phyloP scores from a whole-genome alignment of 306 rosid species.

The Casuarina glauca region DNA sequence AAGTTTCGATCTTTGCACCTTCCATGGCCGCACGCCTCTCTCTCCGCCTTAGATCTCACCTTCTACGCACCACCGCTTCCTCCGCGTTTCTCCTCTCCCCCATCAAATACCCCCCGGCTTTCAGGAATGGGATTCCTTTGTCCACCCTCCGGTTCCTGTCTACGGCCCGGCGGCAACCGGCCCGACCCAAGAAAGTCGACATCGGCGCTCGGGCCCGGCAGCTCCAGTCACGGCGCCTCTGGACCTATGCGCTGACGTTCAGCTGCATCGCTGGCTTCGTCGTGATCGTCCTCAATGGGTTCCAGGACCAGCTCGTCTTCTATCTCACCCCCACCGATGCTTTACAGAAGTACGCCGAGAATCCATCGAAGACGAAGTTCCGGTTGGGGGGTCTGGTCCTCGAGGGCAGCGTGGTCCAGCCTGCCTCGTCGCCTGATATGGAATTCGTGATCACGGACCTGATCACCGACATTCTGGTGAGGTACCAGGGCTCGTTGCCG shows the following conservation, averaged over 20 bases:
- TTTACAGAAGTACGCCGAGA: slow-evolving; percentile 46
- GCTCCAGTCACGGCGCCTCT: slow-evolving; percentile 80
- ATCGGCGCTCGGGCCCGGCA: slow-evolving; percentile 88
- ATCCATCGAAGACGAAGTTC: slow-evolving; percentile 77
- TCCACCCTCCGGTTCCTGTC: slow-evolving; percentile 57
- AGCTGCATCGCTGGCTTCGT: slow-evolving; percentile 78
- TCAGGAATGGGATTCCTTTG: slow-evolving; percentile 16
- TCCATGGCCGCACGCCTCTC: slow-evolving; percentile 64
- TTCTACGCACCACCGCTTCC: slow-evolving; percentile 31
- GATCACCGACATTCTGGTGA: slow-evolving; percentile 79
- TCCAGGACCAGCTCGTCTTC: slow-evolving; percentile 78
- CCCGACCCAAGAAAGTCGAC: slow-evolving; percentile 53
- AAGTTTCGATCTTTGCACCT: background rate
- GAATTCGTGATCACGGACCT: slow-evolving; percentile 90
- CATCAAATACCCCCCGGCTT: slow-evolving; percentile 23
- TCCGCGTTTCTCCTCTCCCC: slow-evolving; percentile 1
- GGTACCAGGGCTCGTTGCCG: slow-evolving; percentile 71
- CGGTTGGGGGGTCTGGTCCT: slow-evolving; percentile 87
- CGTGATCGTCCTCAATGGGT: slow-evolving; percentile 71
- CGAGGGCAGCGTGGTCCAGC: slow-evolving; percentile 85
- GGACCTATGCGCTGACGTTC: slow-evolving; percentile 76
- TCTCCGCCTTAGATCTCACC: slow-evolving; percentile 63
- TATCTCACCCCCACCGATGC: slow-evolving; percentile 87
- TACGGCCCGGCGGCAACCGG: slow-evolving; percentile 52
- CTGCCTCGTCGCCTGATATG: slow-evolving; percentile 65